phyloP scores from a whole-genome alignment of 148 eudicot species.

The Pouteria glomerata region DNA sequence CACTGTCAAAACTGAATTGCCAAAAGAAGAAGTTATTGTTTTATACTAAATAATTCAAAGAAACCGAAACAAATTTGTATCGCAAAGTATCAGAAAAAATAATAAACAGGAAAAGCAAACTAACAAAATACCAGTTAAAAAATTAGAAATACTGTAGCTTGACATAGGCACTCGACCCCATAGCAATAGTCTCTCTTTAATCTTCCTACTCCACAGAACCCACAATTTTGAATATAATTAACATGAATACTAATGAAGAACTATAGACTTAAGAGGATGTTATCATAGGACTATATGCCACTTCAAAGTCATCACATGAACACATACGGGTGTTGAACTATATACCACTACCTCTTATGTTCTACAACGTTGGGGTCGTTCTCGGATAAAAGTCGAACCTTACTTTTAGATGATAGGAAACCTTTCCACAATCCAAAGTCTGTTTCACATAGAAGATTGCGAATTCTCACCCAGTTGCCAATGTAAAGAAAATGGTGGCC shows the following conservation, averaged over 20 bases:
- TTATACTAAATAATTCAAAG: not conserved
- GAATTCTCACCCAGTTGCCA: constrained; percentile 7
- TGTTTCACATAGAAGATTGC: not conserved
- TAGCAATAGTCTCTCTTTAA: not conserved
- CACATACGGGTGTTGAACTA: not conserved
- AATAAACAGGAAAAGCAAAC: not conserved
- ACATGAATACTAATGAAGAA: not conserved
- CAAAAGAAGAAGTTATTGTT: not conserved
- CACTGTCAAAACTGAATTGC: not conserved
- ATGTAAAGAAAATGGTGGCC: constrained; percentile 5
- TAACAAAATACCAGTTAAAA: constrained; percentile 6
- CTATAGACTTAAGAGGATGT: not conserved
- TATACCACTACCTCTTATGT: constrained; percentile 4
- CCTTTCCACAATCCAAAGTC: constrained; percentile 11
- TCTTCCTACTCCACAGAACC: constrained; percentile 1
- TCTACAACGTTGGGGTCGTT: not conserved
- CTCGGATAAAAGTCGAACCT: constrained; percentile 12
- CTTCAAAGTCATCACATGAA: not conserved
- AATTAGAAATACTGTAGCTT: constrained; percentile 5
- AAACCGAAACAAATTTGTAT: not conserved
- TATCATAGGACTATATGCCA: not conserved
- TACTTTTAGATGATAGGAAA: not conserved
- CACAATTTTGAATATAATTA: not conserved
- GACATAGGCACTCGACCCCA: constrained; percentile 8
- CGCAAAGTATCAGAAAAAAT: no score